Evolutionary conservation across 2,329 filamentous ascomycete genomes (phyloP).

Genomic region (Colletotrichum cereale): DNA sequence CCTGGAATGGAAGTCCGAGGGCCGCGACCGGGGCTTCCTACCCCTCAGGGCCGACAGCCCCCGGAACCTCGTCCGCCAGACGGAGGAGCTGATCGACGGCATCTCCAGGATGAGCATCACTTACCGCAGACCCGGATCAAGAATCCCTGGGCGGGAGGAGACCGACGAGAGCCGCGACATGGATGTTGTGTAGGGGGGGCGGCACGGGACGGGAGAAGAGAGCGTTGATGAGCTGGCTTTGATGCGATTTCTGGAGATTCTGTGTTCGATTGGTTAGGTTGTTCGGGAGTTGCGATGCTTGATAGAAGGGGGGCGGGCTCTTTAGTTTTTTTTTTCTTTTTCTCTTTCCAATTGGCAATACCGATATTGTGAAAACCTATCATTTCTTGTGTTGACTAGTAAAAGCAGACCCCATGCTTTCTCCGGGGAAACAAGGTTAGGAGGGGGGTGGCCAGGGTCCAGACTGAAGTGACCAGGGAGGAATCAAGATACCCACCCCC

Average conservation of each 20-base stretch:
- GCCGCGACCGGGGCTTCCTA: background rate
- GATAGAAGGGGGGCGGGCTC: background rate
- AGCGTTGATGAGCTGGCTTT: background rate
- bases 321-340: background rate
- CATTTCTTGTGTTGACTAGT: background rate
- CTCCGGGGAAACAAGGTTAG: background rate
- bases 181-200: background rate
- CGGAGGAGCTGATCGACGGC: background rate
- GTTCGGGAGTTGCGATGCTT: background rate
- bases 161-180: background rate
- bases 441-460: background rate
- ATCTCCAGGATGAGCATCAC: background rate
- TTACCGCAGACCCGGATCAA: background rate
- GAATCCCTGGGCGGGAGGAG: background rate
- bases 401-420: background rate
- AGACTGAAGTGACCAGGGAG: background rate
- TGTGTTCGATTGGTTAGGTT: background rate
- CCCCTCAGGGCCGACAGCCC: background rate
- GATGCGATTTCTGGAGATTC: background rate
- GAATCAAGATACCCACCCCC: background rate
- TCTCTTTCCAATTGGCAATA: background rate
- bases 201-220: background rate
- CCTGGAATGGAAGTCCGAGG: background rate
- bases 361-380: background rate
- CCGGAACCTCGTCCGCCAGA: background rate